Base-by-base conservation (phyloP, 1,139 yeast species). In the Pichia sp. region DNA sequence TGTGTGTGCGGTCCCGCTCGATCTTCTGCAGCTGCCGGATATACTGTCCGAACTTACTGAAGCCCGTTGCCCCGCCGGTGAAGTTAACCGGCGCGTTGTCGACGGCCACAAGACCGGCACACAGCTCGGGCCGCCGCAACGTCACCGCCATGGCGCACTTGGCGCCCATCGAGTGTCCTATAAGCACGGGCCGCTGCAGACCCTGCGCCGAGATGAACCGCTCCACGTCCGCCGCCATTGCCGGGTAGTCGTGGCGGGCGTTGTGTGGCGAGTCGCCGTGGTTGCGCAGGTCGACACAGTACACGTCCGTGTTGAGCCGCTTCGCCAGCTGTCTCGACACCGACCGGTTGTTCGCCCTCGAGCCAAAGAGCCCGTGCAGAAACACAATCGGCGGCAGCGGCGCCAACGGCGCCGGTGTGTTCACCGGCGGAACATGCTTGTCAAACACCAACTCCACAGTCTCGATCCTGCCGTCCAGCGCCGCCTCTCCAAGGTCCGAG, bases 101-200 rank as follows among this genome's bases (percentile, higher is more conserved):
- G 4, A 93, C 96, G 3, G 93, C 74, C 6, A 93, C 80, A 47
- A 90, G 64, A 72, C 84, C 78, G 38, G 80, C 75, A 3, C 86
- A 84, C 26, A 85, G 63, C 1, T 81, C 79, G 0, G 95, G 95
- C 29, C 81, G 75, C 52, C 90, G 76, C 58, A 93, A 74, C 0
- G 92, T 85, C 4, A 88, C 75, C 0, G 93, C 90, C 98, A 93
- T 92, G 3, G 87, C 97, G 0, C 92, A 80, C 66, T 93, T 93
- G 8, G 97, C 98, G 6, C 99, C 99, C 97, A 93, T 90, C 0
- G 97, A 90, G 70, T 92, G 98, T 1, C 99, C 99, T 30, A 93
- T 76, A 26, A 93, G 61, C 19, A 89, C 81, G 0, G 95, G 88
- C 10, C 77, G 64, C 34, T 73, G 72, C 11, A 84, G 59, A 0